A percentile compares a stretch with the other conserved stretches of the same genome.
These are phyloP conservation scores for Macrophomina tecta DNA, from an alignment of 2,329 filamentous ascomycete species.

Conservation along the genomic window DNA sequence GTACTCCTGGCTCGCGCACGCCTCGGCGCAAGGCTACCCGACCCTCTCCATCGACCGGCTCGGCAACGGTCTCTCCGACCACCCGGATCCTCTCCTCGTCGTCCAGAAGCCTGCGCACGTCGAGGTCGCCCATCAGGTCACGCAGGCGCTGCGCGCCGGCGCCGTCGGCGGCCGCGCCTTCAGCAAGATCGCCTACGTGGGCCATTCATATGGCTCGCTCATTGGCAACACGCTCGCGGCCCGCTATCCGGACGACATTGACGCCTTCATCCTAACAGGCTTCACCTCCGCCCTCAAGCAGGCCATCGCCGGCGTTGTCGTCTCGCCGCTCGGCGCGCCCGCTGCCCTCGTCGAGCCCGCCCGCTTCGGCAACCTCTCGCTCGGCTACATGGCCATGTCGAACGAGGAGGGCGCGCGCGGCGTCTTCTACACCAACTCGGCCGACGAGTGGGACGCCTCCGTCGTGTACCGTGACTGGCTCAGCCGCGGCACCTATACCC, in stretches of 20 bases:
- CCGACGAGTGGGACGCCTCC: conserved; percentile 9
- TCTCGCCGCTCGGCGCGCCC: not conserved
- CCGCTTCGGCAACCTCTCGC: conserved; percentile 3
- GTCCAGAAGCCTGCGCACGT: conserved; percentile 48
- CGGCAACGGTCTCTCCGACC: conserved; percentile 45
- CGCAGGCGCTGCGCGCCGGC: conserved; percentile 38
- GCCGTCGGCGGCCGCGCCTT: conserved; percentile 38
- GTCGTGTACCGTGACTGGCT: not conserved
- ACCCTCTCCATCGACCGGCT: conserved; percentile 53
- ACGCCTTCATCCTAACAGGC: conserved; percentile 48
- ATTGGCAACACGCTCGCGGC: conserved; percentile 42
- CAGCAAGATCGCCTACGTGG: conserved; percentile 47
- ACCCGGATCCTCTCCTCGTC: conserved; percentile 46
- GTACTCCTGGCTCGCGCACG: conserved; percentile 51
- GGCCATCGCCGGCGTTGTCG: conserved; percentile 1
- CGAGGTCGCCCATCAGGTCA: conserved; percentile 45
- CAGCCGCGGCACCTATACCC: conserved; percentile 8
- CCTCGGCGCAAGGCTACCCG: conserved; percentile 45
- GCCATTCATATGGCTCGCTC: conserved; percentile 48
- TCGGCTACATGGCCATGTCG: conserved; percentile 18
- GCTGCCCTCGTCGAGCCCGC: conserved; percentile 17
- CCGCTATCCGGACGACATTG: conserved; percentile 41
- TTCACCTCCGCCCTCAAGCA: conserved; percentile 29
- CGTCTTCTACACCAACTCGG: conserved; percentile 11
- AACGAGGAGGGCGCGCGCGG: not conserved